Evolutionary conservation across 2,329 filamentous ascomycete genomes (phyloP).

Genomic region (Fusarium oligoseptatum): DNA sequence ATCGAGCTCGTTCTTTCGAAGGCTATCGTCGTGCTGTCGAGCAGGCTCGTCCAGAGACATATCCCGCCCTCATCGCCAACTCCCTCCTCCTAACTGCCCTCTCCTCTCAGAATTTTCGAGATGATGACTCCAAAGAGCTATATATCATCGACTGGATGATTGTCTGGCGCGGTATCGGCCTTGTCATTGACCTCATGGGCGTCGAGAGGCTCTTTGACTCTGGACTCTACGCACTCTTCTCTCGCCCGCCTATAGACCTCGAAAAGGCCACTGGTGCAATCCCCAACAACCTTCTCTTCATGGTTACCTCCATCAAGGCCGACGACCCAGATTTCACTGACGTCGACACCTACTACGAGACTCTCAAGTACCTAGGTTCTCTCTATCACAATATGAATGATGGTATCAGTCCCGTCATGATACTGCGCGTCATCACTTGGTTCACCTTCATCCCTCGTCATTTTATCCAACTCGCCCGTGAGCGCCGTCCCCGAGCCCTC

Average conservation of each 20-base stretch:
- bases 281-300: slow-evolving; percentile 63
- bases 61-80: slow-evolving; percentile 63
- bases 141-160: slow-evolving; percentile 69
- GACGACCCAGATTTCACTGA: slow-evolving; percentile 58
- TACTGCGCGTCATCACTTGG: slow-evolving; percentile 65
- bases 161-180: slow-evolving; percentile 66
- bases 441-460: slow-evolving; percentile 62
- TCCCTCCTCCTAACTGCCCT: slow-evolving; percentile 66
- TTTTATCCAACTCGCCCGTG: slow-evolving; percentile 60
- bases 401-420: slow-evolving; percentile 60
- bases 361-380: slow-evolving; percentile 64
- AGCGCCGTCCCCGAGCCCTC: slow-evolving; percentile 60
- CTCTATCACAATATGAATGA: slow-evolving; percentile 63
- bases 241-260: slow-evolving; percentile 63
- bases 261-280: slow-evolving; percentile 57
- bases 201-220: slow-evolving; percentile 51
- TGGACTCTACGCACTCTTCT: slow-evolving; percentile 63
- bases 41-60: slow-evolving; percentile 59
- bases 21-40: slow-evolving; percentile 67
- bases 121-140: slow-evolving; percentile 58
- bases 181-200: slow-evolving; percentile 58
- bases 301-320: slow-evolving; percentile 60
- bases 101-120: slow-evolving; percentile 64
- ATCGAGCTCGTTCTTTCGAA: slow-evolving; percentile 63
- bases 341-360: slow-evolving; percentile 58